Evolutionary conservation across 2,329 filamentous ascomycete genomes (phyloP).

Genomic region (Colletotrichum phormii): DNA sequence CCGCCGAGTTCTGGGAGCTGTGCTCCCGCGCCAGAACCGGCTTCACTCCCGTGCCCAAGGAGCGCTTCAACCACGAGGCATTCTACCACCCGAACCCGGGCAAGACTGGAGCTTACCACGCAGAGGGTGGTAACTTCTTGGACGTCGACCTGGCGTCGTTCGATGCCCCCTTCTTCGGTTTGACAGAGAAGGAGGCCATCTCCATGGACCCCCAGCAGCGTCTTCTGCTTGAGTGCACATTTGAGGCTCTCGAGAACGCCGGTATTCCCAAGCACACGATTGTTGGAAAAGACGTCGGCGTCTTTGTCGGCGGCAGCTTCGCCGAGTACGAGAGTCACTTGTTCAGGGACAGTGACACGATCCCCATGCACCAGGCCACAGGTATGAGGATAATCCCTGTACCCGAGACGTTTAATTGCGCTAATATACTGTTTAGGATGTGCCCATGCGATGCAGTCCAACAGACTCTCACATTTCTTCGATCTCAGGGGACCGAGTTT

Average conservation of each 20-base stretch:
- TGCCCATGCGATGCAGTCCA: slow-evolving; percentile 64
- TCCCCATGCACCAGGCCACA: slow-evolving; percentile 64
- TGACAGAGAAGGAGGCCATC: slow-evolving; percentile 62
- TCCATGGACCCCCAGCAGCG: slow-evolving; percentile 68
- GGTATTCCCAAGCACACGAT: slow-evolving; percentile 60
- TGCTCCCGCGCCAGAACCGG: slow-evolving; percentile 53
- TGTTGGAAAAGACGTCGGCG: slow-evolving; percentile 60
- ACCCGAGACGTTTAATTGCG: neutral
- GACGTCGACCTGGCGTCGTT: slow-evolving; percentile 59
- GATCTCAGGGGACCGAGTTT: slow-evolving; percentile 65
- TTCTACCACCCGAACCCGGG: slow-evolving; percentile 57
- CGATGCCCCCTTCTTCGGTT: slow-evolving; percentile 64
- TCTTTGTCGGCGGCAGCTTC: slow-evolving; percentile 60
- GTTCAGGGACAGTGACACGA: slow-evolving; percentile 57
- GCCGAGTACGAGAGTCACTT: slow-evolving; percentile 61
- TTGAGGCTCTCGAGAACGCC: slow-evolving; percentile 65
- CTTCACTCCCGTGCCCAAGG: slow-evolving; percentile 55
- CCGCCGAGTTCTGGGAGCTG: slow-evolving; percentile 59
- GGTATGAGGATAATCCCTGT: slow-evolving; percentile 46
- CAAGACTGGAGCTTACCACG: slow-evolving; percentile 48
- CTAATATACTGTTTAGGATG: slow-evolving; percentile 49
- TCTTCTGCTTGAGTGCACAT: slow-evolving; percentile 63
- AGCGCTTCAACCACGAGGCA: slow-evolving; percentile 58
- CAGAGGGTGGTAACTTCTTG: slow-evolving; percentile 54
- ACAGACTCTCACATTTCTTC: slow-evolving; percentile 67